Evolutionary conservation across 331 rosid genomes (phyloP), one percentile per base, ranked within the genome.

Genomic region (Acacia concinna): DNA sequence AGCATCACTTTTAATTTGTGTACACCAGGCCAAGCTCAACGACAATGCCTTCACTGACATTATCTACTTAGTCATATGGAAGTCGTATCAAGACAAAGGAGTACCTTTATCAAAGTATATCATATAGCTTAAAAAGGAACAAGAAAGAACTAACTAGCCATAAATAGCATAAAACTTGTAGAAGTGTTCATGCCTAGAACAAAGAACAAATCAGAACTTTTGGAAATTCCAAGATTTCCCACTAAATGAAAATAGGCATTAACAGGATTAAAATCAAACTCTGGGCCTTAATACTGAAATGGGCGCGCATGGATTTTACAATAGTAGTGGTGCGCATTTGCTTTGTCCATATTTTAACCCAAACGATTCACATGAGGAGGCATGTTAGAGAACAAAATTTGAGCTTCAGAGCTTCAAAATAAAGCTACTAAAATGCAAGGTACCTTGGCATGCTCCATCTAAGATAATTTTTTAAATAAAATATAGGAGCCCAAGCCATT

Each of bases 41-140:
- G 98, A 90, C 82, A 91, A 78, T 77, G 91, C 90, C 90, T 92
- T 92, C 84, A 91, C 40, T 37, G 97, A 86, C 75, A 83, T 86
- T 44, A 86, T 84, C 98, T 94, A 89, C 77, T 72, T 52, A 56
- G 56, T 74, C 37, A 81, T 68, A 80, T 74, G 86, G 31, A 47
- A 49, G 54, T 40, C 77, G 67, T 62, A 82, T 71, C 76, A 66
- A 46, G 71, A 69, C 72, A 71, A 77, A 21, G 11, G 43, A 23
- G 64, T 34, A 20, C 38, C 44, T 27, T 47, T 65, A 71, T 17
- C 78, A 54, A 63, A 62, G 64, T 28, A 64, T 65, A 52, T 74
- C 28, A 8, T 40, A 18, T 37, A 81, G 75, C 71, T 74, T 30
- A 17, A 30, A 8, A 44, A 34, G 65, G 46, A 67, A 67, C 65